phyloP scores from a whole-genome alignment of 2,329 filamentous ascomycete genomes.

The Fusarium domesticum region DNA sequence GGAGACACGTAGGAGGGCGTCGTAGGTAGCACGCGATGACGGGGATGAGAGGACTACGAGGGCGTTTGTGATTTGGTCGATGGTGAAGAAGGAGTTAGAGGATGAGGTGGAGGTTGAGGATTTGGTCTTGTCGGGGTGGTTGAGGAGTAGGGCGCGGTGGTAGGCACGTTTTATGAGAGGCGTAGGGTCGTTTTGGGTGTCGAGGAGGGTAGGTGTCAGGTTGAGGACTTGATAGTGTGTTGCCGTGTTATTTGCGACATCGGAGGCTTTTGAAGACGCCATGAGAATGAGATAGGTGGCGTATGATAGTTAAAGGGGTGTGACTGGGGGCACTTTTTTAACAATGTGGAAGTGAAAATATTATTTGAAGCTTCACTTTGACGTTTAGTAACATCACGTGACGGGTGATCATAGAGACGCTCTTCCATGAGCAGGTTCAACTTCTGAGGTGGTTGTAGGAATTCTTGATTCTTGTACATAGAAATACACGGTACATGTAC shows the following conservation, averaged over 20 bases:
- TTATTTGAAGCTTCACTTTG: neutral
- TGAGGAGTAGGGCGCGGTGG: constrained; percentile 59
- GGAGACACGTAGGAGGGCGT: constrained; percentile 44
- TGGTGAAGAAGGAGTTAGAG: constrained; percentile 44
- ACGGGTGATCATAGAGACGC: no score
- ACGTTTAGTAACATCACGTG: no score
- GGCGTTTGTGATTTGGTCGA: constrained; percentile 63
- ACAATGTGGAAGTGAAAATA: constrained; percentile 1
- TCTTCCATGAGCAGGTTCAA: no score
- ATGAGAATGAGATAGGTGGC: constrained; percentile 1
- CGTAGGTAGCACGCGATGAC: constrained; percentile 50
- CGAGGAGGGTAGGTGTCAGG: constrained; percentile 48
- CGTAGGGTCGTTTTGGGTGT: constrained; percentile 41
- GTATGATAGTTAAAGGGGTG: no score
- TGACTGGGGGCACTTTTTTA: no score
- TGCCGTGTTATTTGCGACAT: constrained; percentile 26
- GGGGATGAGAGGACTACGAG: constrained; percentile 55
- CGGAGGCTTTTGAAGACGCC: constrained; percentile 7
- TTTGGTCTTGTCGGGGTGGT: constrained; percentile 61
- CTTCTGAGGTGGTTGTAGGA: constrained; percentile 11
- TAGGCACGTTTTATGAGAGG: constrained; percentile 61
- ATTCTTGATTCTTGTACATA: constrained; percentile 28
- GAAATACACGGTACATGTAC: constrained; percentile 36
- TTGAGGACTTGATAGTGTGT: constrained; percentile 62
- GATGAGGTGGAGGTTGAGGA: constrained; percentile 6